Conservation (phyloP, 2,329 filamentous ascomycete species). For the Trichoderma citrinoviride region DNA sequence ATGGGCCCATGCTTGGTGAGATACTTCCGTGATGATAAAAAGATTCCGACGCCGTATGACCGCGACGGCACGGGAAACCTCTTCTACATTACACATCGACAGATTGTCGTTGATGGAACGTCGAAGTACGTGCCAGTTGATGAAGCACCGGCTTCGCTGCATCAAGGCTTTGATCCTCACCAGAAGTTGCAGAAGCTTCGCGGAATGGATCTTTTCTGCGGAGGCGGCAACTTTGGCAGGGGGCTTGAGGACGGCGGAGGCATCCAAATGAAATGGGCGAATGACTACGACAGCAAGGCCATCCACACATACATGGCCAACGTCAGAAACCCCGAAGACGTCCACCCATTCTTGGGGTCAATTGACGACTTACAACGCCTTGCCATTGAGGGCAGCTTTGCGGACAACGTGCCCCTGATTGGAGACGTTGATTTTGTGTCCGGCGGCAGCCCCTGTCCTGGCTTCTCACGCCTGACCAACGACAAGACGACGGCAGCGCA, state of each 20-base stretch:
- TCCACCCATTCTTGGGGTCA: conserved; percentile 65
- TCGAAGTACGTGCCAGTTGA: conserved; percentile 38
- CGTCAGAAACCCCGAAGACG: conserved; percentile 35
- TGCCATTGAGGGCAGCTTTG: conserved; percentile 52
- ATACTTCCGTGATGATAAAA: conserved; percentile 45
- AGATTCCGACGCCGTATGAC: conserved; percentile 62
- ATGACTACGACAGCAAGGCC: conserved; percentile 63
- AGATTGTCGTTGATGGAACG: conserved; percentile 11
- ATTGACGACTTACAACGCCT: conserved; percentile 64
- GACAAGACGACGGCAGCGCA: conserved; percentile 55
- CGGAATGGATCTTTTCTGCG: conserved; percentile 73
- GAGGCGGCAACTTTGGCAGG: conserved; percentile 73
- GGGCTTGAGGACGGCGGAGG: conserved; percentile 71
- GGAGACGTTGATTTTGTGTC: conserved; percentile 67
- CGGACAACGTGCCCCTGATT: conserved; percentile 50
- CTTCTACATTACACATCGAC: conserved; percentile 58
- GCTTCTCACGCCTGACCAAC: conserved; percentile 65
- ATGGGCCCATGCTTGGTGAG: conserved; percentile 59
- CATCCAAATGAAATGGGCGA: conserved; percentile 62
- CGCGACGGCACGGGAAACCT: conserved; percentile 62
- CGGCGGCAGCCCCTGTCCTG: conserved; percentile 75
- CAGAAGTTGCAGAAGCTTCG: conserved; percentile 42
- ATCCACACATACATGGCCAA: conserved; percentile 76
- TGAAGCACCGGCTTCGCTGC: conserved; percentile 38
- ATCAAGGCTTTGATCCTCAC: conserved; percentile 55